phyloP scores from a whole-genome alignment of 2,329 filamentous ascomycete genomes.

The Paraphaeosphaeria sporulosa region DNA sequence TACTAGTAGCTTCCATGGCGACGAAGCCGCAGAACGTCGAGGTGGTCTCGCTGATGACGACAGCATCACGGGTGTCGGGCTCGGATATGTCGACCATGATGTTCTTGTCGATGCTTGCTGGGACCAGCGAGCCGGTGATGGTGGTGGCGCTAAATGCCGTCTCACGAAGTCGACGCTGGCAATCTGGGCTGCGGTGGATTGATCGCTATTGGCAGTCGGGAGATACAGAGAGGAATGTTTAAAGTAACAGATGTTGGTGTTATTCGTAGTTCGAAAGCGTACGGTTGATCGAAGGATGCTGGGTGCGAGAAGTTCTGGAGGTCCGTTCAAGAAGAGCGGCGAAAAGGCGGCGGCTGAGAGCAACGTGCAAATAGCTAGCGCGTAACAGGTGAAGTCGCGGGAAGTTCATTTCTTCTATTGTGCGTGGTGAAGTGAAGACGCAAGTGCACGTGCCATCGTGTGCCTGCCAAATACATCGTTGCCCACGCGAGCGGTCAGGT shows the following conservation, averaged over 20 bases:
- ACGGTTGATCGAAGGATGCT: not conserved
- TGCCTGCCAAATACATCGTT: constrained; percentile 6
- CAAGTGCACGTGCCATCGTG: not conserved
- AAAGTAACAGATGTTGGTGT: not conserved
- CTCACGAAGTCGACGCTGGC: not conserved
- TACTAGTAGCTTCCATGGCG: not conserved
- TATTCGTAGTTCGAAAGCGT: not conserved
- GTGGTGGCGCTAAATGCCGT: not conserved
- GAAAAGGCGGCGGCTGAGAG: not conserved
- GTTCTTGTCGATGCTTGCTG: not conserved
- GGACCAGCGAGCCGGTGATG: not conserved
- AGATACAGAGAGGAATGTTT: not conserved
- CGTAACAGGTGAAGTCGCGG: not conserved
- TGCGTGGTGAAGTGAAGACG: not conserved
- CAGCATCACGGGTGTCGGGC: not conserved
- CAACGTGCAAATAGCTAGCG: not conserved
- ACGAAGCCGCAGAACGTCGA: not conserved
- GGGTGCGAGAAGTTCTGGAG: not conserved
- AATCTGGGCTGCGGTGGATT: not conserved
- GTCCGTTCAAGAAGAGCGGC: not conserved
- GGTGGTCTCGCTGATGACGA: not conserved
- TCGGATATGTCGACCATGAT: not conserved
- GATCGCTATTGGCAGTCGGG: not conserved
- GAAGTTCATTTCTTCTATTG: not conserved
- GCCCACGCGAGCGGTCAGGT: not conserved